Evolutionary conservation across 1,284 basidiomycete genomes (phyloP).

Genomic region (Pseudozyma hubeiensis): DNA sequence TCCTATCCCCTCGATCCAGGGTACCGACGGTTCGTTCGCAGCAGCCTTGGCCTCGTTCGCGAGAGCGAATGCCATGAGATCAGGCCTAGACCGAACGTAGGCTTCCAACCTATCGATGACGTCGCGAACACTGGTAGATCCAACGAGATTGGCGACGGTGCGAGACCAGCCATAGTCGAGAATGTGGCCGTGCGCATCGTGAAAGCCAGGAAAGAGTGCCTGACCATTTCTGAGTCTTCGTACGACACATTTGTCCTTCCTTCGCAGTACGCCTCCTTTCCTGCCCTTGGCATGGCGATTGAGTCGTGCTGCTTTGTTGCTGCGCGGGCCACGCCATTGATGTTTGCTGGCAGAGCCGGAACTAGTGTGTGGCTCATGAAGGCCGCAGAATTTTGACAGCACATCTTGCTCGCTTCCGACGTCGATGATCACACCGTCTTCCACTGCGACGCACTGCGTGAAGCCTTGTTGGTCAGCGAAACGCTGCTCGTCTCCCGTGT

Average conservation of each 20-base stretch:
- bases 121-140: constrained; percentile 44
- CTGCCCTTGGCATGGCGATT: neutral
- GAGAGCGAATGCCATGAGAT: constrained; percentile 25
- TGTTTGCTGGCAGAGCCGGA: neutral
- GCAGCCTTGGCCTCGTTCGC: constrained; percentile 3
- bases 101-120: constrained; percentile 48
- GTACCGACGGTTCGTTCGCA: constrained; percentile 5
- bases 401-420: constrained; percentile 21
- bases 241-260: constrained; percentile 16
- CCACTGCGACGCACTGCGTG: constrained; percentile 36
- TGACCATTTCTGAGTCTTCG: constrained; percentile 27
- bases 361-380: neutral
- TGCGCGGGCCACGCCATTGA: constrained; percentile 19
- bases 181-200: constrained; percentile 64
- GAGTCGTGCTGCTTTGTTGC: constrained; percentile 41
- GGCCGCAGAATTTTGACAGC: constrained; percentile 14
- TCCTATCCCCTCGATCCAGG: constrained; percentile 86
- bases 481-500: constrained; percentile 37
- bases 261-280: constrained; percentile 8
- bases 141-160: constrained; percentile 55
- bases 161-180: constrained; percentile 59
- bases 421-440: constrained; percentile 18
- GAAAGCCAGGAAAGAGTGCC: constrained; percentile 54
- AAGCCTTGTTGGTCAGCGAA: constrained; percentile 24
- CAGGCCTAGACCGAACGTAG: constrained; percentile 35